phyloP scores from a whole-genome alignment of 345 rosid genomes.

The Schrenkiella parvula region DNA sequence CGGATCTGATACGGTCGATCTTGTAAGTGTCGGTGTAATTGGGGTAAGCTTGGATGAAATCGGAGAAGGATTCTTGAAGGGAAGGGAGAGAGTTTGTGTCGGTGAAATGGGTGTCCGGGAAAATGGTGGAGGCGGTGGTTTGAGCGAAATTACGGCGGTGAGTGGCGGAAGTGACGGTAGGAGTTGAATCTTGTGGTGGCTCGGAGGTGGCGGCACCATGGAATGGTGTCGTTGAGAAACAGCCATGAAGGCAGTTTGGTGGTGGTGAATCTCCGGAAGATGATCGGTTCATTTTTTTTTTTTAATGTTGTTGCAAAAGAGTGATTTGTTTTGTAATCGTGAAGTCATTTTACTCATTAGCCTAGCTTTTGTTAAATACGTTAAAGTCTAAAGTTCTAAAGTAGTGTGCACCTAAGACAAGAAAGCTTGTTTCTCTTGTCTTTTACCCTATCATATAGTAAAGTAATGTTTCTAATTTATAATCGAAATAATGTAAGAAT shows the following conservation, averaged over 20 bases:
- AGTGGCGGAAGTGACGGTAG: slow-evolving; percentile 50
- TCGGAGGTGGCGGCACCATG: slow-evolving; percentile 34
- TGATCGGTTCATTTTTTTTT: slow-evolving; percentile 40
- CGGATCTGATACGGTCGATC: slow-evolving; percentile 61
- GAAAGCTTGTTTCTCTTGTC: slow-evolving; percentile 17
- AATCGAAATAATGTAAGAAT: no score
- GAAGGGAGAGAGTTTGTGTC: slow-evolving; percentile 83
- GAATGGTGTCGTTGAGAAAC: slow-evolving; percentile 46
- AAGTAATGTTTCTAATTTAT: no score
- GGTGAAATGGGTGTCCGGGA: slow-evolving; percentile 68
- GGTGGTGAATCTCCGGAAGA: slow-evolving; percentile 40
- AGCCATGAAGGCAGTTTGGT: slow-evolving; percentile 52
- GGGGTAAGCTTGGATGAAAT: slow-evolving; percentile 64
- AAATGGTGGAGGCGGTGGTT: slow-evolving; percentile 55
- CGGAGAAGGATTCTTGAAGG: slow-evolving; percentile 50
- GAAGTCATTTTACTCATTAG: not conserved
- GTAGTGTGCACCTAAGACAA: slow-evolving; percentile 17
- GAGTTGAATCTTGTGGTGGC: slow-evolving; percentile 28
- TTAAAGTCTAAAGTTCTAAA: slow-evolving; percentile 10
- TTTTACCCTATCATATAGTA: not conserved
- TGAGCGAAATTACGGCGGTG: slow-evolving; percentile 62
- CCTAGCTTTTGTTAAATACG: slow-evolving; percentile 2
- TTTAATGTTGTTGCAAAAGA: not conserved
- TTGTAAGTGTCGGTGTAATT: slow-evolving; percentile 49
- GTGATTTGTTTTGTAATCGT: not conserved